Base-by-base conservation (phyloP, 805 yeast genomes). In the Cyberlindnera bimundalis region DNA sequence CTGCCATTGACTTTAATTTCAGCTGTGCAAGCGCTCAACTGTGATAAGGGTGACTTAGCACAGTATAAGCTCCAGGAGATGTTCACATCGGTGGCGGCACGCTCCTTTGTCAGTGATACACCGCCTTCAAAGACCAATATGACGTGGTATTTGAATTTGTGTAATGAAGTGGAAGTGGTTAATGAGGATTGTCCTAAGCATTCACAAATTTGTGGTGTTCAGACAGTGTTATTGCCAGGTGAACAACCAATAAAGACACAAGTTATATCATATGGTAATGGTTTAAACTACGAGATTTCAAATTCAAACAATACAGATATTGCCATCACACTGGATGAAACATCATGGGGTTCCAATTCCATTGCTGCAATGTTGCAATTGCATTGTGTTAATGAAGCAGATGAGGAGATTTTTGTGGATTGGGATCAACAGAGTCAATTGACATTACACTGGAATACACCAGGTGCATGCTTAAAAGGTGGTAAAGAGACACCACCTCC, bases 171-270 rank as follows among this genome's bases (percentile, higher is more conserved):
- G 3, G 58, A 61, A 0, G 58, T 66, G 8, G 65, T 70, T 9
- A 50, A 42, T 3, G 45, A 52, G 6, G 70, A 69, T 21, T 90
- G 97, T 62, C 82, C 89, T 1, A 65, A 66, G 34, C 79, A 82
- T 47, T 77, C 90, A 2, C 85, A 84, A 48, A 59, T 90, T 8
- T 91, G 99, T 61, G 96, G 95, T 2, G 55, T 84, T 14, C 79
- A 84, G 18, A 54, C 66, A 10, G 71, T 85, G 5, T 58, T 64
- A 12, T 48, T 80, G 15, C 79, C 80, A n/a, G 73, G 72, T 15
- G 49, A 60, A 40, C 67, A 67, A 21, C 61, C 77, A 3, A 45
- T 77, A 3, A 62, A 74, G 19, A 67, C 89, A 0, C 84, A 84
- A 59, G 70, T 85, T 14, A 73, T 85, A 37, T 78, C 85, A 24